Evolutionary conservation across 2,329 filamentous ascomycete genomes (phyloP).

Genomic region (Trichophyton simii): DNA sequence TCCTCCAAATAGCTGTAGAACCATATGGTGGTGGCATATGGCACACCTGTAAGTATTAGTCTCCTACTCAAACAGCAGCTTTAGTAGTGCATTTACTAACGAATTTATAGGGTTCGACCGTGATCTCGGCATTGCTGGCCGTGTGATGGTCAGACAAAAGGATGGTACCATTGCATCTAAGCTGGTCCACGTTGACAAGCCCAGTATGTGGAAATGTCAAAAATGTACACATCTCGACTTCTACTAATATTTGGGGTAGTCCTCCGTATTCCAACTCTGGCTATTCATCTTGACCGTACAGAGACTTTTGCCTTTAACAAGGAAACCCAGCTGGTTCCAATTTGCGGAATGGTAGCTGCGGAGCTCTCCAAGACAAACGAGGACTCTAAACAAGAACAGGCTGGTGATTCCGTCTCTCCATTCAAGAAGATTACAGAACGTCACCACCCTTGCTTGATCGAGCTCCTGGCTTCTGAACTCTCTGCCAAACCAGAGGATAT

Average conservation of each 20-base stretch:
- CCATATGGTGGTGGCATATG: slow-evolving; percentile 94
- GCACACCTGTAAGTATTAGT: slow-evolving; percentile 58
- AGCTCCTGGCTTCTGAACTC: slow-evolving; percentile 70
- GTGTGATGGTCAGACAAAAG: slow-evolving; percentile 65
- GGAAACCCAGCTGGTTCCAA: slow-evolving; percentile 89
- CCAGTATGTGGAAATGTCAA: slow-evolving; percentile 36
- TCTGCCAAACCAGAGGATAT: slow-evolving; percentile 58
- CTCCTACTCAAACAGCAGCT: neutral
- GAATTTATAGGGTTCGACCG: slow-evolving; percentile 63
- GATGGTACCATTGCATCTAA: slow-evolving; percentile 67
- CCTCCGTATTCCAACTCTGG: slow-evolving; percentile 80
- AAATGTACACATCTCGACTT: neutral
- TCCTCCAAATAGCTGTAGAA: slow-evolving; percentile 89
- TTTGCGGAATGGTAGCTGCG: slow-evolving; percentile 72
- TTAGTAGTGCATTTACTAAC: slow-evolving; percentile 10
- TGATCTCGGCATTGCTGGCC: slow-evolving; percentile 78
- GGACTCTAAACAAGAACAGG: slow-evolving; percentile 23
- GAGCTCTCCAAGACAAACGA: slow-evolving; percentile 51
- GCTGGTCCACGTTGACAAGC: slow-evolving; percentile 79
- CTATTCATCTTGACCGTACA: slow-evolving; percentile 83
- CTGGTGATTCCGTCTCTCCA: slow-evolving; percentile 50
- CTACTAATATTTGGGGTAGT: slow-evolving; percentile 31
- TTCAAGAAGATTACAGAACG: slow-evolving; percentile 65
- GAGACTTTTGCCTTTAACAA: slow-evolving; percentile 89
- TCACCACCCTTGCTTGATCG: slow-evolving; percentile 77